These are phyloP conservation scores for Ceratocystis huliohia DNA, from an alignment of 2,329 filamentous ascomycete genomes.

Conservation along the genomic window DNA sequence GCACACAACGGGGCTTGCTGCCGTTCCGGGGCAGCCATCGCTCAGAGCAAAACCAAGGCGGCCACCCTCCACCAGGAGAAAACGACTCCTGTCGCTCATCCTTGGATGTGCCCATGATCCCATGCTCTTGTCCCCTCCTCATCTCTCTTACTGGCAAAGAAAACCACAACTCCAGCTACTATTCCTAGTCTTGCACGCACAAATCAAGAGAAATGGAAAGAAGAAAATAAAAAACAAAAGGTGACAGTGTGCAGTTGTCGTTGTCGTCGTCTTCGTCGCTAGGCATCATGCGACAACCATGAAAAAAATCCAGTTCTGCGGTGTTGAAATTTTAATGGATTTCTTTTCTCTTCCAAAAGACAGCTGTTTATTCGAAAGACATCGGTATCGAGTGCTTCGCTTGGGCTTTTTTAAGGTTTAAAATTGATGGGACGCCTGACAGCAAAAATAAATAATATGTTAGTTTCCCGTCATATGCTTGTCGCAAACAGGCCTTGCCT, in stretches of 20 bases:
- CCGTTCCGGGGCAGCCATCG: too few species aligned
- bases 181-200: background rate
- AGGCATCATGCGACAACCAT: background rate
- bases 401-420: slow-evolving; percentile 20
- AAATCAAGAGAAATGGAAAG: background rate
- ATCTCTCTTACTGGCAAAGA: too few species aligned
- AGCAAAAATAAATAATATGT: slow-evolving; percentile 13
- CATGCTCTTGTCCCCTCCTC: background rate
- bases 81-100: too few species aligned
- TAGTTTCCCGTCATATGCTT: slow-evolving; percentile 4
- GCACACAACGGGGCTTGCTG: background rate
- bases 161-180: background rate
- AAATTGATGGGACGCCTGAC: slow-evolving; percentile 71
- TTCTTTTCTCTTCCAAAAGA: slow-evolving; percentile 10
- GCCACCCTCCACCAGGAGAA: too few species aligned
- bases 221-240: background rate
- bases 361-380: slow-evolving; percentile 8
- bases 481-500: background rate
- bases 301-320: background rate
- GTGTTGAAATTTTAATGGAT: slow-evolving; percentile 12
- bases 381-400: background rate
- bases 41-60: too few species aligned
- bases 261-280: background rate
- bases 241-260: background rate
- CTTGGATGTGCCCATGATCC: background rate